Base-by-base conservation (phyloP, 2,329 filamentous ascomycete genomes). In the Ilyonectria robusta region DNA sequence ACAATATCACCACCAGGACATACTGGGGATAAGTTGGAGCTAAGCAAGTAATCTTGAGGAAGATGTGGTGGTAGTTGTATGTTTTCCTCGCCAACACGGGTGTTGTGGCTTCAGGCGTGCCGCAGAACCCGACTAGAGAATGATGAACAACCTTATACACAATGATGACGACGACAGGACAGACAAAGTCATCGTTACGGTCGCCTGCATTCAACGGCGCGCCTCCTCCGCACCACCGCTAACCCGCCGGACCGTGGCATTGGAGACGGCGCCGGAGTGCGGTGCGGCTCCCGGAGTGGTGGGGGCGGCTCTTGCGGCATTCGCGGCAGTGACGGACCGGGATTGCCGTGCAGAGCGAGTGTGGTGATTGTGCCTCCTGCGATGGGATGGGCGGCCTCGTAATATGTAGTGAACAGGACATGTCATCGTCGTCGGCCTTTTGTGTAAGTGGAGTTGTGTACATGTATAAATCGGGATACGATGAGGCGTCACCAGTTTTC, bases 391-490 rank as follows among this genome's bases (percentile, higher is more conserved):
- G 40, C 15, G 40, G 40, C 40, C 40, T 42, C 40, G 40, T 42
- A 42, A n/a, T n/a, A 6, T n/a, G 40, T 42, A n/a, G 37, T 13
- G 17, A 40, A 42, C n/a, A 42, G 7, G 15, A n/a, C 40, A 42
- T n/a, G 40, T 42, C 40, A 8, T 42, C 15, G 40, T 42, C 40
- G 40, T 3, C 40, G 21, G 29, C 59, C 26, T 42, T 31, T 35
- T 33, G 17, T 33, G 11, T 21, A 62, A 33, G 51, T 46, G 51
- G 44, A 42, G 59, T 48, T 46, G 23, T 46, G 23, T 46, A 35
- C 50, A 47, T 57, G 63, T 54, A 65, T 65, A 66, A 65, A 62
- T 66, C 58, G 44, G 63, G 53, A 66, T 62, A 62, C 58, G 63
- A 66, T 33, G 50, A 44, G 62, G 56, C 47, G 61, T n/a, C n/a